These are phyloP conservation scores for Polychaeton citri DNA, from an alignment of 2,329 filamentous ascomycete species.

Conservation along the genomic window DNA sequence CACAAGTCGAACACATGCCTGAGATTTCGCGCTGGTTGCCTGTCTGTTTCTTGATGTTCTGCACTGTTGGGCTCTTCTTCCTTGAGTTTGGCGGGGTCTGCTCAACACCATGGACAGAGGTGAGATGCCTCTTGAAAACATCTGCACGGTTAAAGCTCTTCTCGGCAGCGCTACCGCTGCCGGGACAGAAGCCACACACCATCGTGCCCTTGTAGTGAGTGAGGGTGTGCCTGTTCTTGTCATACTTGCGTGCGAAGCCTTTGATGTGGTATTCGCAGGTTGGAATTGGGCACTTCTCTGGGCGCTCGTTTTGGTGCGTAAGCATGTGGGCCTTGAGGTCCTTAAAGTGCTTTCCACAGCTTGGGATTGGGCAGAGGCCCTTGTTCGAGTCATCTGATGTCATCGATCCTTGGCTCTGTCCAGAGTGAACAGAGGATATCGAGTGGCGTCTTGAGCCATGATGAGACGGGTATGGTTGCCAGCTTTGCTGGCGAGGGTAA, in stretches of 20 bases:
- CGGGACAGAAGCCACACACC: conserved; percentile 90
- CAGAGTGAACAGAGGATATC: conserved; percentile 56
- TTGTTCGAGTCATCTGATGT: conserved; percentile 40
- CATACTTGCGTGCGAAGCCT: conserved; percentile 88
- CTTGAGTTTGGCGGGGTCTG: conserved; percentile 86
- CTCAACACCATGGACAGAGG: conserved; percentile 81
- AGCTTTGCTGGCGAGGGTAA: conserved; percentile 44
- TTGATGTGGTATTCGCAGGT: conserved; percentile 88
- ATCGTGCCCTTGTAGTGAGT: conserved; percentile 97
- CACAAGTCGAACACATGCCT: conserved; percentile 86
- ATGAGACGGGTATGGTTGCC: conserved; percentile 36
- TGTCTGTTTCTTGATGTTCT: conserved; percentile 47
- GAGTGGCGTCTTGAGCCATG: conserved; percentile 48
- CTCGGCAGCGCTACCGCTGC: conserved; percentile 74
- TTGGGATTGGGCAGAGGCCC: conserved; percentile 64
- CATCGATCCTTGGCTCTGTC: conserved; percentile 36
- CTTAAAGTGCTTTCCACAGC: conserved; percentile 78
- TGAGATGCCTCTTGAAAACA: conserved; percentile 89
- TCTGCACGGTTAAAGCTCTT: conserved; percentile 95
- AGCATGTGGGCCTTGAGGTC: conserved; percentile 90
- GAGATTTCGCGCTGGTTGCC: conserved; percentile 63
- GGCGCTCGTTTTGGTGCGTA: conserved; percentile 79
- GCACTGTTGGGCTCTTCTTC: conserved; percentile 47
- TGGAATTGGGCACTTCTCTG: conserved; percentile 86
- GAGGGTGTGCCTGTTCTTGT: conserved; percentile 87